Conservation (phyloP, 345 rosid genomes). For the Eucalyptus shirleyi region DNA sequence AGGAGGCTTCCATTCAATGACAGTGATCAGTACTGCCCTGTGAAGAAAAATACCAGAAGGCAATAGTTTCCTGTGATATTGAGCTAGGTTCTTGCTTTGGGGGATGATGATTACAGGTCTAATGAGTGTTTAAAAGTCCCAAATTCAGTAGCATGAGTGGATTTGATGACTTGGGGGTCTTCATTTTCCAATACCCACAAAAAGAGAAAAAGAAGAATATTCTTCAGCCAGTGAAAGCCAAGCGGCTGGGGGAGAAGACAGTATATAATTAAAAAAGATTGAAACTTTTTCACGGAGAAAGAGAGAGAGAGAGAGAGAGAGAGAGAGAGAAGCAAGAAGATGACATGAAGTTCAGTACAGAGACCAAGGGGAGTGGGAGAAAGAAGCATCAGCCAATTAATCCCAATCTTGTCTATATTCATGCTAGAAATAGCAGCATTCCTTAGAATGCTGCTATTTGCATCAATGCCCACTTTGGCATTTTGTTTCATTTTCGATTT, state of each 20-base stretch:
- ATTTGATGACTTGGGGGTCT: neutral
- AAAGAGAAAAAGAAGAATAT: neutral
- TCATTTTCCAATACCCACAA: conserved; percentile 8
- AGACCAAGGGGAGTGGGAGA: conserved; percentile 2
- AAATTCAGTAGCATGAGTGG: neutral
- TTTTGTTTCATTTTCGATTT: neutral
- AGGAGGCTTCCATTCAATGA: conserved; percentile 42
- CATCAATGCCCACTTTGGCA: neutral
- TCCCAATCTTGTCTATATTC: neutral
- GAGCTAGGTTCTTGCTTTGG: neutral
- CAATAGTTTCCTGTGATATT: neutral
- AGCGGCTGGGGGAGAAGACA: neutral
- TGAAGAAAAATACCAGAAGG: conserved; percentile 24
- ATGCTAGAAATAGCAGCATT: neutral
- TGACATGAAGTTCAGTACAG: neutral
- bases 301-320: neutral
- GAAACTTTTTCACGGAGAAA: neutral
- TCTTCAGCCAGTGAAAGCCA: conserved; percentile 2
- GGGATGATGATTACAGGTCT: neutral
- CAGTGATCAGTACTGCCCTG: conserved; percentile 4
- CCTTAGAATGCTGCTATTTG: neutral
- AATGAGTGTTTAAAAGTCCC: neutral
- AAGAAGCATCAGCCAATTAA: neutral
- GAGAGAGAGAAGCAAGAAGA: neutral
- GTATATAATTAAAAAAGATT: neutral